Evolutionary conservation across 2,329 filamentous ascomycete genomes (phyloP).

Genomic region (Penicillium sp.): DNA sequence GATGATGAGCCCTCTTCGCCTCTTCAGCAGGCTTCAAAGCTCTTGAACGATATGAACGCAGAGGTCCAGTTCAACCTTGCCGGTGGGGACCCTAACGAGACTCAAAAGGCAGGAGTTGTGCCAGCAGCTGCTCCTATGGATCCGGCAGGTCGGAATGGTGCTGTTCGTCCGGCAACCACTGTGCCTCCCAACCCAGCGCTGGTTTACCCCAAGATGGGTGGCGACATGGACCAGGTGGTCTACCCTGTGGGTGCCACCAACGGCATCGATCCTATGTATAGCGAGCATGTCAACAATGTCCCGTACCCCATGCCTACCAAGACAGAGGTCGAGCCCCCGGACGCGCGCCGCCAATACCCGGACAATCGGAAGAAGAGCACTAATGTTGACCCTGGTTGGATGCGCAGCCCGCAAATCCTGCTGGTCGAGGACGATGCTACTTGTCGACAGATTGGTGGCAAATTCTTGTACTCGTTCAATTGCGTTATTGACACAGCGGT

Average conservation of each 20-base stretch:
- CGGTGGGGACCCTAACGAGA: conserved; percentile 64
- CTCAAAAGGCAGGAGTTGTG: conserved; percentile 55
- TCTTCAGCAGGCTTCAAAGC: conserved; percentile 65
- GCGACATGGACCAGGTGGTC: conserved; percentile 69
- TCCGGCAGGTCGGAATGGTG: conserved; percentile 45
- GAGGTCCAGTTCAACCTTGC: conserved; percentile 63
- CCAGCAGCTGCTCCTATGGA: conserved; percentile 58
- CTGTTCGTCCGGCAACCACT: conserved; percentile 43
- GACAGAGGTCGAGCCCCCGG: conserved; percentile 48
- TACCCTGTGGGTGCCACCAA: conserved; percentile 89
- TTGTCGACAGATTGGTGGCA: conserved; percentile 64
- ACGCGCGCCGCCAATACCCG: conserved; percentile 46
- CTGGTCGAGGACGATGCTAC: conserved; percentile 81
- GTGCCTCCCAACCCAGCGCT: conserved; percentile 51
- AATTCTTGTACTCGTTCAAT: conserved; percentile 64
- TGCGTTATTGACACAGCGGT: conserved; percentile 64
- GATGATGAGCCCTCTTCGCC: conserved; percentile 67
- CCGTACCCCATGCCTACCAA: conserved; percentile 77
- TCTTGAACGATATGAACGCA: conserved; percentile 63
- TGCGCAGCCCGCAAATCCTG: conserved; percentile 71
- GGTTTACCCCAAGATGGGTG: conserved; percentile 50
- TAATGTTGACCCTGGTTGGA: conserved; percentile 63
- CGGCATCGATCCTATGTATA: conserved; percentile 91
- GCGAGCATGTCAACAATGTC: conserved; percentile 91
- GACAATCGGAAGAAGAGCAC: conserved; percentile 61